Conservation (phyloP, 2,329 filamentous ascomycete genomes). For the Intubia oerlemansii region DNA sequence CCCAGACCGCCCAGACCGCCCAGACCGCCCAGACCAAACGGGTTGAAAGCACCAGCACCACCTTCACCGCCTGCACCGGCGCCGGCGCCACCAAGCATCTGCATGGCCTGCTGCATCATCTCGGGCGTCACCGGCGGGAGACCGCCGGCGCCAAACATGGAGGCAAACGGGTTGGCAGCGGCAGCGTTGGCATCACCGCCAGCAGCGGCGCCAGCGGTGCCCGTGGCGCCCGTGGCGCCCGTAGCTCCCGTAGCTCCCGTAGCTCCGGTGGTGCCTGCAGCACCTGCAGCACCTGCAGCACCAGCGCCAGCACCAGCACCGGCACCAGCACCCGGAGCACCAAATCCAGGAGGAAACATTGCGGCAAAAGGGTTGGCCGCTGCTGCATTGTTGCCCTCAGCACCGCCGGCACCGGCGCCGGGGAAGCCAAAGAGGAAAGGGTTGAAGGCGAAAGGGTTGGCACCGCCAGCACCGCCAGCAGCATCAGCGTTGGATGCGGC, state of each 20-base stretch:
- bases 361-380: slow-evolving; percentile 17
- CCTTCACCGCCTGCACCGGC: too few relatives aligned
- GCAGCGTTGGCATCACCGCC: background rate
- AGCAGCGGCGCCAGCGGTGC: background rate
- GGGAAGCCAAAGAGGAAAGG: slow-evolving; percentile 3
- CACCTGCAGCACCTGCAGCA: too few relatives aligned
- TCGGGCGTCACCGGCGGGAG: slow-evolving; percentile 31
- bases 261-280: too few relatives aligned
- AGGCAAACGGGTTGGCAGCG: slow-evolving; percentile 5
- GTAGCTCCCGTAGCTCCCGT: too few relatives aligned
- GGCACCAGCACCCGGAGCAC: too few relatives aligned
- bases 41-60: slow-evolving; percentile 12
- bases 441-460: slow-evolving; percentile 7
- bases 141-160: slow-evolving; percentile 23
- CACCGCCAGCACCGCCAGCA: slow-evolving; percentile 2
- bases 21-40: background rate
- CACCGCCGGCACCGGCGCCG: background rate
- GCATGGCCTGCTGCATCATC: slow-evolving; percentile 30
- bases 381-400: slow-evolving; percentile 5
- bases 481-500: slow-evolving; percentile 11
- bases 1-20: background rate
- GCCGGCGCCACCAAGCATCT: slow-evolving; percentile 22
- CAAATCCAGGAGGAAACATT: too few relatives aligned
- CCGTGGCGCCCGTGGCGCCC: background rate
- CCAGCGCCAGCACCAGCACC: too few relatives aligned